Evolutionary conservation across 2,329 filamentous ascomycete genomes (phyloP).

Genomic region (Arthrobotrys conoides): DNA sequence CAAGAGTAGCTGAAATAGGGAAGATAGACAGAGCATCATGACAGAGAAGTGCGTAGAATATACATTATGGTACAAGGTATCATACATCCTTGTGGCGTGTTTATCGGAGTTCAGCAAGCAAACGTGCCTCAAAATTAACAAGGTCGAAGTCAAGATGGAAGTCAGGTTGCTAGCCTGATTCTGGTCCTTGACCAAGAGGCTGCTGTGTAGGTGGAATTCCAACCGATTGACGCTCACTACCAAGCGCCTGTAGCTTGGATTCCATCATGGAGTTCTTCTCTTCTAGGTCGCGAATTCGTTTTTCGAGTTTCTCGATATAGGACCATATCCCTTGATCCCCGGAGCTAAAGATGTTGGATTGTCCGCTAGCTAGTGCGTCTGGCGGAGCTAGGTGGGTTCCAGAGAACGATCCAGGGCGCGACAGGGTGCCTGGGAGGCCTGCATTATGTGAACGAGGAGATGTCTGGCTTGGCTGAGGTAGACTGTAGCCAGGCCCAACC

Average conservation of each 20-base stretch:
- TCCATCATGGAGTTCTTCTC: slow-evolving; percentile 70
- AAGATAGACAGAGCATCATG: slow-evolving; percentile 41
- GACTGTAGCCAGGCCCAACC: slow-evolving; percentile 41
- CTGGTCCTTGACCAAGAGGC: slow-evolving; percentile 22
- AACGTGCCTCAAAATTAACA: not conserved
- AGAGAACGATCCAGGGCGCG: slow-evolving; percentile 50
- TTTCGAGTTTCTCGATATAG: slow-evolving; percentile 80
- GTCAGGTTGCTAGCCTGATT: slow-evolving; percentile 43
- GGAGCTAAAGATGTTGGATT: slow-evolving; percentile 76
- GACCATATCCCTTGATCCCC: slow-evolving; percentile 77
- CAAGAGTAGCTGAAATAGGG: slow-evolving; percentile 13
- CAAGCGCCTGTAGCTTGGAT: slow-evolving; percentile 60
- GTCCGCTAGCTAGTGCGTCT: slow-evolving; percentile 31
- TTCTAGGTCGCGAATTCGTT: slow-evolving; percentile 70
- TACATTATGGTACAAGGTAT: slow-evolving; percentile 61
- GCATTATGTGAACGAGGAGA: slow-evolving; percentile 63
- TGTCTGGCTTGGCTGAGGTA: slow-evolving; percentile 57
- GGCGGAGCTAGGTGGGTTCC: slow-evolving; percentile 53
- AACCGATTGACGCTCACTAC: slow-evolving; percentile 38
- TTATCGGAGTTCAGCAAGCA: not conserved
- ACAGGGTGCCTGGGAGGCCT: slow-evolving; percentile 45
- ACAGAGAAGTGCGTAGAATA: slow-evolving; percentile 54
- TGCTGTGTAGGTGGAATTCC: slow-evolving; percentile 25
- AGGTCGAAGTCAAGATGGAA: not conserved
- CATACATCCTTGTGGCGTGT: slow-evolving; percentile 59